Base-by-base conservation (phyloP, 495 filamentous ascomycete genomes). In the Paragyromitra xinjiangensis region DNA sequence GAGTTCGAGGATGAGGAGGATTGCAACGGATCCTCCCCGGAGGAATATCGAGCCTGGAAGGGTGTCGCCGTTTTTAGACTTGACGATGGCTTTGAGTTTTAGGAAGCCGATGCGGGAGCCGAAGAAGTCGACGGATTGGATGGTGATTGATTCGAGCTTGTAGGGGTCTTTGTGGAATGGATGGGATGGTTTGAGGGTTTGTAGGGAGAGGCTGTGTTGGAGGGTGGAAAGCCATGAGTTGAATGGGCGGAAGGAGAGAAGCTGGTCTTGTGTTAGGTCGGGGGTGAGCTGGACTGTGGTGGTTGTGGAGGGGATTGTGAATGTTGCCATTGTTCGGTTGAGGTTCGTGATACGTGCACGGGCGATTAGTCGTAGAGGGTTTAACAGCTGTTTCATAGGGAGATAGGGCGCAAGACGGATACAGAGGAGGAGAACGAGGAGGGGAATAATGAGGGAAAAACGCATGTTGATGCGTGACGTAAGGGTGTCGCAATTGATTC, bases 11-110 rank as follows among this genome's bases (percentile, higher is more conserved):
- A 96, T 87, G 14, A 91, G 90, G 67, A 97, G 86, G 88, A 97
- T 94, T 45, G 87, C 92, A 11, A 97, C 93, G 83, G 90, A 92
- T 1, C 92, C 91, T 3, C 93, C 93, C 50, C 93, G 88, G 29
- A 97, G 84, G 82, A 97, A 95, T 1, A 94, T 88, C 42, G 89
- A 88, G 3, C 92, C 93, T 0, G 94, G 92, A 3, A 97, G 87
- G 56, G 81, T 85, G 79, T 93, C 91, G 7, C 89, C 90, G 6
- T 81, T 79, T 5, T 83, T 79, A 81, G 93, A 95, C 16, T 87
- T 86, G 1, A 97, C 86, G 12, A 88, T 84, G 3, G 91, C 88
- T 40, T 87, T 87, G 7, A 97, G 82, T 75, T 96, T 96, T 22
- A 97, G 71, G 82, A 97, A 97, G 9, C 94, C 94, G 24, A 95